Evolutionary conservation across 2,329 filamentous ascomycete genomes (phyloP).

Genomic region (Ophiocordyceps robertsii): DNA sequence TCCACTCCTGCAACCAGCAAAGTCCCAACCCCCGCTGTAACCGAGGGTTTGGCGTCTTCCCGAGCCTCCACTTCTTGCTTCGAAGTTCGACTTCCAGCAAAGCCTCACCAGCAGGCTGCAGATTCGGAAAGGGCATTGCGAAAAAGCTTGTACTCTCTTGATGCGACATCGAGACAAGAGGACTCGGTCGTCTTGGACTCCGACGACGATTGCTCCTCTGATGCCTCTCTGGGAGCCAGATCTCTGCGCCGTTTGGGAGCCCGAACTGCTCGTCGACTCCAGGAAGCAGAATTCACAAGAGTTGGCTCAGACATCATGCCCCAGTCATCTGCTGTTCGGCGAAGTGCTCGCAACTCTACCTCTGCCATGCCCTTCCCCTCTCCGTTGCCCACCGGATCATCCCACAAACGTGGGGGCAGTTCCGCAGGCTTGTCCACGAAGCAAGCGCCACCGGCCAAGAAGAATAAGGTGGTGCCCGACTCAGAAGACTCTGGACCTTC

Average conservation of each 20-base stretch:
- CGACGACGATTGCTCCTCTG: slow-evolving; percentile 18
- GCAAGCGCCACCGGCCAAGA: slow-evolving; percentile 15
- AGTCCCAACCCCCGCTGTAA: slow-evolving; percentile 18
- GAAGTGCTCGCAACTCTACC: neutral
- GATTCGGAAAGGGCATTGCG: slow-evolving; percentile 17
- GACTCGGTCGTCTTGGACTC: slow-evolving; percentile 24
- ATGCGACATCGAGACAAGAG: slow-evolving; percentile 14
- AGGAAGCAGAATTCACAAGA: slow-evolving; percentile 18
- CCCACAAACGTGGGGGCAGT: slow-evolving; percentile 12
- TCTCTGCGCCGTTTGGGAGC: slow-evolving; percentile 10
- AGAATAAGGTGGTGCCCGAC: slow-evolving; percentile 13
- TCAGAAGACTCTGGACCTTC: slow-evolving; percentile 12
- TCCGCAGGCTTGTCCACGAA: slow-evolving; percentile 7
- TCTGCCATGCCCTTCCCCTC: slow-evolving; percentile 1
- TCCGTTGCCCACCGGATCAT: neutral
- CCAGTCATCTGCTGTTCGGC: slow-evolving; percentile 4
- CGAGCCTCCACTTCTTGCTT: slow-evolving; percentile 5
- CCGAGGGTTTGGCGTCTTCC: slow-evolving; percentile 4
- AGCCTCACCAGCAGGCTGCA: slow-evolving; percentile 3
- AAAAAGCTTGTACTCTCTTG: slow-evolving; percentile 34
- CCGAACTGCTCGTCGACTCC: slow-evolving; percentile 18
- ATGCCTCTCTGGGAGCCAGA: slow-evolving; percentile 13
- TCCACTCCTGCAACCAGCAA: slow-evolving; percentile 24
- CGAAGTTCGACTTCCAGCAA: slow-evolving; percentile 16
- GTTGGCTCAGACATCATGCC: neutral